phyloP scores from a whole-genome alignment of 1,284 basidiomycete species.

The Sparassis latifolia region DNA sequence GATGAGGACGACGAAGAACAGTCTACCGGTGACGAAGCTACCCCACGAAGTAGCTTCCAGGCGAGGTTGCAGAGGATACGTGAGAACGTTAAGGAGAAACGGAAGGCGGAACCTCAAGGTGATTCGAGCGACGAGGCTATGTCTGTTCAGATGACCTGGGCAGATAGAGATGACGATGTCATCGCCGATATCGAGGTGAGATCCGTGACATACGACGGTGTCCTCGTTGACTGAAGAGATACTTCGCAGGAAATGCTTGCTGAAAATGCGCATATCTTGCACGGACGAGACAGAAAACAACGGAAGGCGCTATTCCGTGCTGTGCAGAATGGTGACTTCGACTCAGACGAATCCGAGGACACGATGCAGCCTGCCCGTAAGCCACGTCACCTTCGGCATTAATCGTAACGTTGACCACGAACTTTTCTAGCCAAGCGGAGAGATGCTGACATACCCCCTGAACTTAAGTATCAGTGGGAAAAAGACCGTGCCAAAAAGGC shows the following conservation, averaged over 20 bases:
- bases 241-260: constrained; percentile 36
- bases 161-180: constrained; percentile 60
- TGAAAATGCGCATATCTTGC: constrained; percentile 34
- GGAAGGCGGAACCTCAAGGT: constrained; percentile 40
- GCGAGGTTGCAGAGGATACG: constrained; percentile 40
- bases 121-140: constrained; percentile 24
- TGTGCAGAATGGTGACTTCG: constrained; percentile 55
- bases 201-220: too few relatives aligned
- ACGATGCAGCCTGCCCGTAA: constrained; percentile 22
- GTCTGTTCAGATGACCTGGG: constrained; percentile 37
- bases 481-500: constrained; percentile 81
- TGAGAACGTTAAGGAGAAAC: constrained; percentile 29
- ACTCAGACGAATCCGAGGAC: constrained; percentile 29
- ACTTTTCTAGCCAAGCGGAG: constrained; percentile 44
- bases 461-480: constrained; percentile 72
- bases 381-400: constrained; percentile 5
- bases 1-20: constrained; percentile 26
- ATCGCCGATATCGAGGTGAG: constrained; percentile 57
- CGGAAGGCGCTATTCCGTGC: constrained; percentile 59
- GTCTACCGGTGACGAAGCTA: constrained; percentile 31
- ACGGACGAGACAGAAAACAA: constrained; percentile 38
- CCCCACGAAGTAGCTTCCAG: constrained; percentile 47
- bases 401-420: too few relatives aligned
- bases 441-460: constrained; percentile 51
- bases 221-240: neutral